Evolutionary conservation across 306 rosid species (phyloP).

Genomic region (Fagus crenata): DNA sequence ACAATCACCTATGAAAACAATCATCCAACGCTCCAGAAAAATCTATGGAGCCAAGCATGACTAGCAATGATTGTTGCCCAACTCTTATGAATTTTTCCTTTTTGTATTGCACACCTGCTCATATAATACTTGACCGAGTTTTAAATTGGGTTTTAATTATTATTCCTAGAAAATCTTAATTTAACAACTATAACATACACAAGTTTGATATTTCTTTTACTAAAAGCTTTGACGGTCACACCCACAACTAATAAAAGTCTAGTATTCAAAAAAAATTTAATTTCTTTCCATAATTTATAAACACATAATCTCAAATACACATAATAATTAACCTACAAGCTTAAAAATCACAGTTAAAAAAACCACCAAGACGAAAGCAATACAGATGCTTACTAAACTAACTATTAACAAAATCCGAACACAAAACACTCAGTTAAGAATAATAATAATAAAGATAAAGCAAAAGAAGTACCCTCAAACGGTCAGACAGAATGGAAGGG

Average conservation of each 20-base stretch:
- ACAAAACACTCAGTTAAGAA: neutral
- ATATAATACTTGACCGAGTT: neutral
- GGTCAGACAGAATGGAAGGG: slow-evolving; percentile 63
- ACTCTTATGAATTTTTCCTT: neutral
- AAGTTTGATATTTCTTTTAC: too few relatives aligned
- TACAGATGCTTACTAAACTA: neutral
- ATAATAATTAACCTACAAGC: neutral
- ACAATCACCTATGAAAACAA: neutral
- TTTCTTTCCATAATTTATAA: neutral
- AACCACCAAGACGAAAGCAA: neutral
- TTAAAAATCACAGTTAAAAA: neutral
- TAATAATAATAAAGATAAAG: neutral
- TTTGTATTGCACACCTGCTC: neutral
- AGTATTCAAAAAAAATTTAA: neutral
- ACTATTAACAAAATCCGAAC: neutral
- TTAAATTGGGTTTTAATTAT: neutral
- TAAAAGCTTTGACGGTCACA: neutral
- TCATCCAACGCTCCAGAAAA: neutral
- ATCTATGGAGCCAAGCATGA: neutral
- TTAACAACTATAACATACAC: neutral
- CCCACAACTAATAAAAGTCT: neutral
- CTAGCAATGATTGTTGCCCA: neutral
- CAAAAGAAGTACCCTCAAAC: slow-evolving; percentile 49
- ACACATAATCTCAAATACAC: neutral
- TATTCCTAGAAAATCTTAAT: neutral